A percentile compares a stretch with the other conserved stretches of the same genome.
Evolutionary conservation across 192 early-diverging fungal species (phyloP).

Genomic region (Coemansia sp.): DNA sequence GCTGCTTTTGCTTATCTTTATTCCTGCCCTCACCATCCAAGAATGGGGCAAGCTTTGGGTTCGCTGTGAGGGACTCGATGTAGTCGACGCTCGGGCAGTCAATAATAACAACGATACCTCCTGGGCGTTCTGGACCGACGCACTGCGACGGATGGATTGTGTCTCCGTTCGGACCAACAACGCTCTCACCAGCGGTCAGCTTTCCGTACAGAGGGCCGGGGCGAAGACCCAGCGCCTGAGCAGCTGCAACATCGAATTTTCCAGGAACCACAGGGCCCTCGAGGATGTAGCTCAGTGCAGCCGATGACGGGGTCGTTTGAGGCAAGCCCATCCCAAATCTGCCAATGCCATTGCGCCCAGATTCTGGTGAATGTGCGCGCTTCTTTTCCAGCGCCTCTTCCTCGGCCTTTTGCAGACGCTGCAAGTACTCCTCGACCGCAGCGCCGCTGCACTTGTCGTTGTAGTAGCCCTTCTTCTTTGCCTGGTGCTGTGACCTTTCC

Average conservation of each 20-base stretch:
- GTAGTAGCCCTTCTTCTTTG: conserved; percentile 39
- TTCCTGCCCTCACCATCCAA: conserved; percentile 23
- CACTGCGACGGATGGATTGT: conserved; percentile 74
- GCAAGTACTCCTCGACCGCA: conserved; percentile 28
- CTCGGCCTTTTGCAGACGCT: conserved; percentile 27
- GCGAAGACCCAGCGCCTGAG: conserved; percentile 65
- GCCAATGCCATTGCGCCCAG: conserved; percentile 5
- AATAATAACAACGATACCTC: conserved; percentile 66
- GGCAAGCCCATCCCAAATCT: conserved; percentile 27
- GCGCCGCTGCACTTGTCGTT: conserved; percentile 31
- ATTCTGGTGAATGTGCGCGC: conserved; percentile 29
- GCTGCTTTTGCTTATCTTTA: conserved; percentile 4
- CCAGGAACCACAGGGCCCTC: conserved; percentile 71
- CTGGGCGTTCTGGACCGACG: conserved; percentile 58
- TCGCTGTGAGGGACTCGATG: conserved; percentile 49
- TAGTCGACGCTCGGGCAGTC: conserved; percentile 66
- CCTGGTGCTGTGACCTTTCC: conserved; percentile 17
- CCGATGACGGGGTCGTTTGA: conserved; percentile 53
- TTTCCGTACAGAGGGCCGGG: conserved; percentile 64
- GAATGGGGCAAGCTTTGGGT: conserved; percentile 53
- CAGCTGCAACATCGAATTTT: conserved; percentile 75
- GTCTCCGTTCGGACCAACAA: conserved; percentile 61
- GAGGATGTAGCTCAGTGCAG: conserved; percentile 70
- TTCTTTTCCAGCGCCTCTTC: conserved; percentile 27
- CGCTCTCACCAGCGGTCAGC: conserved; percentile 63